phyloP scores from a whole-genome alignment of 495 filamentous ascomycete species.

The Trypethelium eluteriae region DNA sequence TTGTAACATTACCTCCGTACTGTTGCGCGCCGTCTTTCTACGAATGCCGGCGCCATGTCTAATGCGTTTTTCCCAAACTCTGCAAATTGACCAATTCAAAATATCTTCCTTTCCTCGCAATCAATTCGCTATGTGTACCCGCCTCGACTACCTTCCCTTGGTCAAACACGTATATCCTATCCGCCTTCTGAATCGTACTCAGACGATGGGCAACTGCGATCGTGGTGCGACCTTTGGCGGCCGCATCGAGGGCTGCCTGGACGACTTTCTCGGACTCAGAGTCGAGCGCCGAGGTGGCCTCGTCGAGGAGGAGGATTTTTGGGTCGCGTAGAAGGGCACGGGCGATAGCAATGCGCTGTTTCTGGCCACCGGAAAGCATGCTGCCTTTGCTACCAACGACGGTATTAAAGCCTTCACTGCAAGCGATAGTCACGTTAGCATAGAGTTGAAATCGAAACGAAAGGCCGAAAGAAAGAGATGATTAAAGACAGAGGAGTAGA shows the following conservation, averaged over 20 bases:
- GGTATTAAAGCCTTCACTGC: slow-evolving; percentile 35
- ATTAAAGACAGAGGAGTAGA: neutral
- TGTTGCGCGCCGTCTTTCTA: neutral
- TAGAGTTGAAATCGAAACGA: neutral
- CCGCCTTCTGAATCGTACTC: slow-evolving; percentile 65
- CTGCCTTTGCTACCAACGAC: slow-evolving; percentile 36
- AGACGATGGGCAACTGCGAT: slow-evolving; percentile 77
- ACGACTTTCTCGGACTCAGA: slow-evolving; percentile 60
- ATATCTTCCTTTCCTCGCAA: slow-evolving; percentile 53
- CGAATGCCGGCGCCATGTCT: neutral
- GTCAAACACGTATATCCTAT: slow-evolving; percentile 70
- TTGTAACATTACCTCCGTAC: too few species aligned
- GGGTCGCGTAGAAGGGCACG: slow-evolving; percentile 59
- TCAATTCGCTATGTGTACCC: slow-evolving; percentile 61
- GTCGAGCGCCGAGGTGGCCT: slow-evolving; percentile 77
- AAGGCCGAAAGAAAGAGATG: neutral
- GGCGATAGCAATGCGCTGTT: slow-evolving; percentile 39
- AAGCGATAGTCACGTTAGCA: slow-evolving; percentile 7
- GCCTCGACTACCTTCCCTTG: slow-evolving; percentile 56
- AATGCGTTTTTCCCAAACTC: slow-evolving; percentile 32
- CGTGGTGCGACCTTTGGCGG: slow-evolving; percentile 64
- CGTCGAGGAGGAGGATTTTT: slow-evolving; percentile 73
- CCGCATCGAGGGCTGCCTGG: slow-evolving; percentile 64
- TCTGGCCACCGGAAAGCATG: slow-evolving; percentile 37
- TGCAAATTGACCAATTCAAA: slow-evolving; percentile 35